Evolutionary conservation across 805 yeast genomes (phyloP).

Genomic region (Candida methanosorbosa): DNA sequence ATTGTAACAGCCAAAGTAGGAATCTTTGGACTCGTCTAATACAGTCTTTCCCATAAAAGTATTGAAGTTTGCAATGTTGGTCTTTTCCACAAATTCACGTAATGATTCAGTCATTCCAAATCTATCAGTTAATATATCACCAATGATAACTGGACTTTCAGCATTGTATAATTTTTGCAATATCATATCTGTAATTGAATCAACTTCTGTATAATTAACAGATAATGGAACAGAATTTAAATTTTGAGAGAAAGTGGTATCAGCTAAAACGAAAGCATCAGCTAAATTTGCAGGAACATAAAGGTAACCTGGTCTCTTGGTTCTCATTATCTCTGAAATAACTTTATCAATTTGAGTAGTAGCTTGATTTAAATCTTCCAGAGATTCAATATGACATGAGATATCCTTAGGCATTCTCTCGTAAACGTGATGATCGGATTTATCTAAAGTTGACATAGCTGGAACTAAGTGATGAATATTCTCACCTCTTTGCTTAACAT

Average conservation of each 20-base stretch:
- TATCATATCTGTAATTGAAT: conserved; percentile 22
- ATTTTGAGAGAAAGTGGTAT: conserved; percentile 2
- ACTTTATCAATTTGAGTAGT: conserved; percentile 62
- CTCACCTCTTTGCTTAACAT: conserved; percentile 12
- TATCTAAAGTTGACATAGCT: conserved; percentile 31
- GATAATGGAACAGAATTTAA: not conserved
- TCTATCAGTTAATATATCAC: conserved; percentile 64
- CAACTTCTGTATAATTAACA: not conserved
- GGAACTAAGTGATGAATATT: conserved; percentile 59
- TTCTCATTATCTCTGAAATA: conserved; percentile 41
- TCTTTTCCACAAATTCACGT: conserved; percentile 23
- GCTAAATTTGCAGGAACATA: conserved; percentile 69
- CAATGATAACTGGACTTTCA: conserved; percentile 55
- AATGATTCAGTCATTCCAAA: conserved; percentile 38
- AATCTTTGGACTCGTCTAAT: conserved; percentile 28
- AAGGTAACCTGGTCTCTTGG: conserved; percentile 75
- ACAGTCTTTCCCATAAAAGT: conserved; percentile 30
- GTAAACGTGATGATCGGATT: conserved; percentile 62
- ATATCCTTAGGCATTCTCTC: conserved; percentile 49
- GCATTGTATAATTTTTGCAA: conserved; percentile 43
- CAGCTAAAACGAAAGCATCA: conserved; percentile 30
- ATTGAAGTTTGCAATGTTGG: conserved; percentile 36
- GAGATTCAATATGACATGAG: conserved; percentile 46
- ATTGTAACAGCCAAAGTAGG: conserved; percentile 48
- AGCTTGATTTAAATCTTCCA: conserved; percentile 37